Evolutionary conservation across 2,329 filamentous ascomycete species (phyloP).

Genomic region (Hymenoscyphus infarciens): DNA sequence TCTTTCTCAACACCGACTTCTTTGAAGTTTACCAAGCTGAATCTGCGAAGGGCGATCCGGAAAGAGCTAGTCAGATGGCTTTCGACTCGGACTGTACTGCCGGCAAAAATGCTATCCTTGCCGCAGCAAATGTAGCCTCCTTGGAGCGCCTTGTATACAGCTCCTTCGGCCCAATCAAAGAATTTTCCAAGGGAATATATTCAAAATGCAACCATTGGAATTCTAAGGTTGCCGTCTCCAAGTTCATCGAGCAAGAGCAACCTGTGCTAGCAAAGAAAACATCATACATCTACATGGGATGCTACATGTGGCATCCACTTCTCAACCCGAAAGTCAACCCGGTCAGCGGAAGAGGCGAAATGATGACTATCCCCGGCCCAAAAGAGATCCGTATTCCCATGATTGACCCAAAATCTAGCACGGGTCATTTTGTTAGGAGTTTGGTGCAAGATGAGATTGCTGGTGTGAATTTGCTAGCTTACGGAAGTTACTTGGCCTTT

Average conservation of each 20-base stretch:
- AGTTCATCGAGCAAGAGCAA: constrained; percentile 31
- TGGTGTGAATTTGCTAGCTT: constrained; percentile 43
- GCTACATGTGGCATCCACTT: constrained; percentile 20
- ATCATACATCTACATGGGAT: constrained; percentile 34
- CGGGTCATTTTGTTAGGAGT: constrained; percentile 43
- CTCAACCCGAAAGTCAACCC: not conserved
- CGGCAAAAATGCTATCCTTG: constrained; percentile 33
- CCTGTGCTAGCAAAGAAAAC: constrained; percentile 32
- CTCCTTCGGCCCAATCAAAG: constrained; percentile 36
- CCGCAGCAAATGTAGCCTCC: constrained; percentile 31
- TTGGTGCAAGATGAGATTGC: constrained; percentile 41
- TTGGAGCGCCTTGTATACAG: constrained; percentile 41
- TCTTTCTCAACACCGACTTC: constrained; percentile 51
- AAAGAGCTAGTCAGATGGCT: constrained; percentile 15
- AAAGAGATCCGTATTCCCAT: constrained; percentile 37
- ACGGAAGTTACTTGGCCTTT: constrained; percentile 39
- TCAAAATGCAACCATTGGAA: constrained; percentile 38
- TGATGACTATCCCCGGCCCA: constrained; percentile 29
- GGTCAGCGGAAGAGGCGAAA: not conserved
- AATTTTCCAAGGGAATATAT: constrained; percentile 39
- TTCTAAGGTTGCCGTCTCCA: constrained; percentile 31
- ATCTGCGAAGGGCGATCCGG: constrained; percentile 39
- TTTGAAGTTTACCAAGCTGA: constrained; percentile 24
- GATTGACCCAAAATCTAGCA: constrained; percentile 39
- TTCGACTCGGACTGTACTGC: constrained; percentile 22